These are phyloP conservation scores for Yamadazyma songkhlaensis DNA, from an alignment of 1,139 yeast genomes.

Conservation along the genomic window DNA sequence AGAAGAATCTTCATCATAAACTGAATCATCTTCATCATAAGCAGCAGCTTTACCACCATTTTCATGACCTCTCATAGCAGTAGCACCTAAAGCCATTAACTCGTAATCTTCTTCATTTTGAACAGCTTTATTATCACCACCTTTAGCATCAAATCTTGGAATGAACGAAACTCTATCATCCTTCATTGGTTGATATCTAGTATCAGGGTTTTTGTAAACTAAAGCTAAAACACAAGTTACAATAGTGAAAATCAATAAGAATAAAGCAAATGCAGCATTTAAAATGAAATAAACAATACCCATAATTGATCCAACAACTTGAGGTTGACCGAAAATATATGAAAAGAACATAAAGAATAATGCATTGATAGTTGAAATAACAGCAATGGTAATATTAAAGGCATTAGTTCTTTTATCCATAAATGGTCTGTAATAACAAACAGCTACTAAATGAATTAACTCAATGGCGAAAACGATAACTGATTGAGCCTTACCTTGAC, in stretches of 20 bases:
- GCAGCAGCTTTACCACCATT: conserved; percentile 27
- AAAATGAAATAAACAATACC: conserved; percentile 88
- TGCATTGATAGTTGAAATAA: conserved; percentile 78
- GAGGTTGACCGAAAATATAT: conserved; percentile 78
- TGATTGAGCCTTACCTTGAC: conserved; percentile 77
- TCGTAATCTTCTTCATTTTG: conserved; percentile 61
- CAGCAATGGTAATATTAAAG: conserved; percentile 81
- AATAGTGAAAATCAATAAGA: conserved; percentile 78
- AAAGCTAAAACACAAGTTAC: conserved; percentile 84
- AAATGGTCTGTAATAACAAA: conserved; percentile 78
- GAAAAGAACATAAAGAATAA: conserved; percentile 88
- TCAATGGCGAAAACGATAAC: conserved; percentile 75
- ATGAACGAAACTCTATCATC: conserved; percentile 93
- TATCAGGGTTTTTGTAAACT: conserved; percentile 88
- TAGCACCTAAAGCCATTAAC: conserved; percentile 82
- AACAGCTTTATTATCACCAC: conserved; percentile 16
- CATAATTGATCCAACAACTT: conserved; percentile 84
- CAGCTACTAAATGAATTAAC: conserved; percentile 56
- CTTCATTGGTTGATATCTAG: conserved; percentile 93
- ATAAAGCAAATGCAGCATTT: conserved; percentile 85
- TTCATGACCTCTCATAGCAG: conserved; percentile 81
- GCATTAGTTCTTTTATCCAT: conserved; percentile 94
- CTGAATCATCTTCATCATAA: conserved; percentile 35
- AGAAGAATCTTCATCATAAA: conserved; percentile 32
- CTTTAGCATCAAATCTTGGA: conserved; percentile 54